Base-by-base conservation (phyloP, 345 rosid species). In the Euphorbia tirucalli region DNA sequence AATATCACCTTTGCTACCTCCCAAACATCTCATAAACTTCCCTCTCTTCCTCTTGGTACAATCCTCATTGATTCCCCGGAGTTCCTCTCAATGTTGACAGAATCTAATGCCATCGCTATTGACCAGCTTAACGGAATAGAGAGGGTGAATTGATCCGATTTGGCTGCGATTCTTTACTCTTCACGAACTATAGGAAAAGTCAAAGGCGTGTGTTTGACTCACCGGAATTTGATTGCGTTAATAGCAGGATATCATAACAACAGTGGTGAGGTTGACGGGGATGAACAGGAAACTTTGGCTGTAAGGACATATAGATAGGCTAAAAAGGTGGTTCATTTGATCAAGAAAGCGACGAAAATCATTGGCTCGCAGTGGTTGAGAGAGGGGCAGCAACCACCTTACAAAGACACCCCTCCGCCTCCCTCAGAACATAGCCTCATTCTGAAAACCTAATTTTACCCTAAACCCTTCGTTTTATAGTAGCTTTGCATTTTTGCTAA, bases 151-250 rank as follows among this genome's bases (percentile, higher is more conserved):
- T 97, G 89, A 75, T 73, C 87, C 19, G 95, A 88, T 62, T 14
- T 85, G 62, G 97, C 96, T 0, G 90, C 89, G 24, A 82, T 92
- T 30, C 86, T 94, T 0, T 90, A 75, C 77, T 94, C 96, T 0
- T 94, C 98, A 0, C 97, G 96, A 58, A 92, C 97, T 1, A 94
- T 89, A 0, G 98, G 97, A 6, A 71, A 74, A 24, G 88, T 85
- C 71, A 92, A 94, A 68, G 97, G 96, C 3, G 93, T 90, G 27
- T 30, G 71, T 5, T 65, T 89, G 78, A 86, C 84, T 28, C 98
- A 94, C 83, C 84, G 90, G 49, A 94, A 90, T 78, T 0, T 92
- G 43, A 86, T 89, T 48, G 88, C 96, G 5, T 74, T 89, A 3
- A 81, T 87, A 0, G 85, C 92, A 3, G 92, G 90, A 7, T 16